These are phyloP conservation scores for Blastomyces percursus DNA, from an alignment of 2,329 filamentous ascomycete genomes.

Conservation along the genomic window DNA sequence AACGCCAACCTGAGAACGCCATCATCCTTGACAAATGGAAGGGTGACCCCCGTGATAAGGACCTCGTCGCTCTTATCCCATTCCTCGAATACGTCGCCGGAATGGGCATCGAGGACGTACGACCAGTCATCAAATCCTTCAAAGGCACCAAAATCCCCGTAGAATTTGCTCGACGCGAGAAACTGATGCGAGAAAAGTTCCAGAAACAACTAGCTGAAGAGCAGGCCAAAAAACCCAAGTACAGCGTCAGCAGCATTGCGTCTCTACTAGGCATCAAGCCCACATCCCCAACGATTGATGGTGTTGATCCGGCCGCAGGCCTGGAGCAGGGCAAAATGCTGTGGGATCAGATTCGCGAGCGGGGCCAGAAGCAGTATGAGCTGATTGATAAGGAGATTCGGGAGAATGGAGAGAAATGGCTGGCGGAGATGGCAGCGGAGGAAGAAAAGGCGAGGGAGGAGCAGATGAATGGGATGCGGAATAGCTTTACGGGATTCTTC, in stretches of 20 bases:
- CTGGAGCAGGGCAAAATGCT: slow-evolving; percentile 93
- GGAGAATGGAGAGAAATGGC: slow-evolving; percentile 88
- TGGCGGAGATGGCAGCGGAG: slow-evolving; percentile 81
- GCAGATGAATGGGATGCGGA: slow-evolving; percentile 86
- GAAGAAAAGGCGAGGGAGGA: slow-evolving; percentile 86
- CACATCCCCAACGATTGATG: slow-evolving; percentile 45
- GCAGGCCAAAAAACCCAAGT: slow-evolving; percentile 49
- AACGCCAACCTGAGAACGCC: slow-evolving; percentile 90
- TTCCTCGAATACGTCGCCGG: slow-evolving; percentile 96
- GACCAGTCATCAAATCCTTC: slow-evolving; percentile 76
- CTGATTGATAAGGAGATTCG: slow-evolving; percentile 80
- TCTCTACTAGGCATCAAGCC: slow-evolving; percentile 69
- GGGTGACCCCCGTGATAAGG: slow-evolving; percentile 70
- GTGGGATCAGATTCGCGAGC: slow-evolving; percentile 84
- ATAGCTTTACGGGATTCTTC: slow-evolving; percentile 53
- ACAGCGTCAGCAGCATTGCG: slow-evolving; percentile 57
- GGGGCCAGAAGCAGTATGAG: slow-evolving; percentile 83
- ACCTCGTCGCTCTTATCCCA: slow-evolving; percentile 78
- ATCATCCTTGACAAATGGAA: slow-evolving; percentile 86
- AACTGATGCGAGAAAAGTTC: slow-evolving; percentile 73
- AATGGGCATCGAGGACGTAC: slow-evolving; percentile 81
- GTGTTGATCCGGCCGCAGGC: slow-evolving; percentile 62
- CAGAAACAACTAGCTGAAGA: slow-evolving; percentile 63
- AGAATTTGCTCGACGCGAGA: slow-evolving; percentile 83
- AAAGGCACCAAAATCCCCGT: slow-evolving; percentile 78